A percentile compares a stretch with the other conserved stretches of the same genome.
Evolutionary conservation across 495 filamentous ascomycete species (phyloP).

Genomic region (Aspergillus homomorphus): DNA sequence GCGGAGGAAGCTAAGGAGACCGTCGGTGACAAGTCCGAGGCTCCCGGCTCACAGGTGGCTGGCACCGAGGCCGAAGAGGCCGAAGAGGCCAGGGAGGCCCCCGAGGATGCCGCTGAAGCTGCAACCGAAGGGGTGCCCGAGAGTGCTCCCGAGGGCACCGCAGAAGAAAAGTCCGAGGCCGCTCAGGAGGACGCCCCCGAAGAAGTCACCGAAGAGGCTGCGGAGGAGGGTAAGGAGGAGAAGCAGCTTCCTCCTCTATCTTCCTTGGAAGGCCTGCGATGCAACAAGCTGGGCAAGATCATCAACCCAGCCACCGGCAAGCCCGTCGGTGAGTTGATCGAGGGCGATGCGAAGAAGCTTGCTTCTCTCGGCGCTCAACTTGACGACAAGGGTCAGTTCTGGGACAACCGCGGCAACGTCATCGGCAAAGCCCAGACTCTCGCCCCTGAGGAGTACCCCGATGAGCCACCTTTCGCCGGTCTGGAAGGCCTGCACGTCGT

Average conservation of each 20-base stretch:
- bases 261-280: slow-evolving; percentile 56
- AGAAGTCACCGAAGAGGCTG: slow-evolving; percentile 26
- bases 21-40: slow-evolving; percentile 18
- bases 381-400: slow-evolving; percentile 62
- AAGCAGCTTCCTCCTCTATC: slow-evolving; percentile 52
- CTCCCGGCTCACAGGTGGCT: background rate
- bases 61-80: background rate
- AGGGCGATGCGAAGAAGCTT: slow-evolving; percentile 60
- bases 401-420: slow-evolving; percentile 57
- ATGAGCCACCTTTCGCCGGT: slow-evolving; percentile 61
- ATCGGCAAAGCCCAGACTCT: slow-evolving; percentile 58
- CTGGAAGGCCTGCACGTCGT: slow-evolving; percentile 61
- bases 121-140: slow-evolving; percentile 21
- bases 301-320: slow-evolving; percentile 49
- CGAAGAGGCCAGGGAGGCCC: background rate
- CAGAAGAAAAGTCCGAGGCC: slow-evolving; percentile 27
- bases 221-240: slow-evolving; percentile 31
- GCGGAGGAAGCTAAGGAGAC: slow-evolving; percentile 19
- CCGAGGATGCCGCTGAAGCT: slow-evolving; percentile 15
- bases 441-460: slow-evolving; percentile 55
- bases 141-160: slow-evolving; percentile 27
- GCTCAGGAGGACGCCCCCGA: slow-evolving; percentile 25
- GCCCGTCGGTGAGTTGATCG: slow-evolving; percentile 55
- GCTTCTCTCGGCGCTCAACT: slow-evolving; percentile 52
- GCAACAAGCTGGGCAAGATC: slow-evolving; percentile 62